A percentile compares a stretch with the other conserved stretches of the same genome.
phyloP scores from a whole-genome alignment of 352 stramenopile genomes.

The Globisporangium mamillatum region DNA sequence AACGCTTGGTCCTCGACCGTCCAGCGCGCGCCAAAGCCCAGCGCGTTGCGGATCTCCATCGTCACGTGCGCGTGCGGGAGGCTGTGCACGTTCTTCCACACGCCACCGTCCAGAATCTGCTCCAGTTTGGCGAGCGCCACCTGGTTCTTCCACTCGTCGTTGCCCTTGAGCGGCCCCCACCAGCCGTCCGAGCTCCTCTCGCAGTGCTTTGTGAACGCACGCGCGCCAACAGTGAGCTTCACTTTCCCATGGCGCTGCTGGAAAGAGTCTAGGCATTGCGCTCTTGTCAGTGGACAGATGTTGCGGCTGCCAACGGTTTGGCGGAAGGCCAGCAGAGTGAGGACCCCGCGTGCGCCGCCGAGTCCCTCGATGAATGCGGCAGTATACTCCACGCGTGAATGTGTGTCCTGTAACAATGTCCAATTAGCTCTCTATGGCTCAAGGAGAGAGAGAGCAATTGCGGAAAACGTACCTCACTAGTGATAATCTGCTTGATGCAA shows the following conservation, averaged over 20 bases:
- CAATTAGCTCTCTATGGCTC: not conserved
- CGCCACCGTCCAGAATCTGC: constrained; percentile 45
- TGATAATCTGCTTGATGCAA: constrained; percentile 19
- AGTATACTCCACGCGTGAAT: constrained; percentile 7
- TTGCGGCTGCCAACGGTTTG: constrained; percentile 54
- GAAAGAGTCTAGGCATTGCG: constrained; percentile 60
- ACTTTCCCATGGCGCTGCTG: constrained; percentile 32
- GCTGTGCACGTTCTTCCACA: constrained; percentile 84
- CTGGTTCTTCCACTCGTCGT: constrained; percentile 67
- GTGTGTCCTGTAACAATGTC: constrained; percentile 2
- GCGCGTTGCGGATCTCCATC: constrained; percentile 66
- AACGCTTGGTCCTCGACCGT: constrained; percentile 56
- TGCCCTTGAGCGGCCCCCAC: constrained; percentile 61
- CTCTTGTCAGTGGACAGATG: constrained; percentile 46
- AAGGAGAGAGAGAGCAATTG: not conserved
- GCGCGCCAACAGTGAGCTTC: constrained; percentile 66
- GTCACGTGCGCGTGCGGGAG: constrained; percentile 66
- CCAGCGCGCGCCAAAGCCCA: constrained; percentile 78
- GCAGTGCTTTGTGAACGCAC: constrained; percentile 80
- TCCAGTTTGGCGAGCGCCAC: constrained; percentile 45
- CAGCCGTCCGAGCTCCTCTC: constrained; percentile 60
- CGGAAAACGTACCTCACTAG: not conserved
- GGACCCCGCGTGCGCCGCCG: constrained; percentile 50
- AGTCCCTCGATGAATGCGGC: constrained; percentile 33
- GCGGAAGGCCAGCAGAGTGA: constrained; percentile 67